Evolutionary conservation across 164 flowering plant genomes (phyloP).

Genomic region (Litsea cubeba): DNA sequence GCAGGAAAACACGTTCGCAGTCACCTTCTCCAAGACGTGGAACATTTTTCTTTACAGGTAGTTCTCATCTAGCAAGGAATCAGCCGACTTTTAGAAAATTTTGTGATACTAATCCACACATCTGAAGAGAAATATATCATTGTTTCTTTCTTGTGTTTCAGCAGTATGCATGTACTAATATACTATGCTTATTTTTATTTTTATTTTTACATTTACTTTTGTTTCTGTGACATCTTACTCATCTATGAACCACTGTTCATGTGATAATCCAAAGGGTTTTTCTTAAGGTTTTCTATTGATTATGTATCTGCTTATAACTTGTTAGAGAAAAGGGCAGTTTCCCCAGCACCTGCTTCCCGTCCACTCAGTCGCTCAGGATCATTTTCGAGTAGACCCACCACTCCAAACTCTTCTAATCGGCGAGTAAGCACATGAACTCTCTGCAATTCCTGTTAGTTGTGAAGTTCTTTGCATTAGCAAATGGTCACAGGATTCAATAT

Average conservation of each 20-base stretch:
- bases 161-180: too few species aligned
- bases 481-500: too few species aligned
- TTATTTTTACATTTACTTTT: too few species aligned
- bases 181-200: too few species aligned
- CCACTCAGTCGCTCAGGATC: slow-evolving; percentile 64
- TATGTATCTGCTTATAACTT: slow-evolving; percentile 8
- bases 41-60: slow-evolving; percentile 44
- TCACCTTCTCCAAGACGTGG: slow-evolving; percentile 48
- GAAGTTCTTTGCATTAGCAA: too few species aligned
- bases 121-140: too few species aligned
- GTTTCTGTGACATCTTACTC: too few species aligned
- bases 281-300: slow-evolving; percentile 1
- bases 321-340: slow-evolving; percentile 54
- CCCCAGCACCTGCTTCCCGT: slow-evolving; percentile 46
- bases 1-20: slow-evolving; percentile 57
- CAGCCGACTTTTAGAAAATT: too few species aligned
- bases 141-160: too few species aligned
- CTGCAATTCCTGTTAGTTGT: background rate
- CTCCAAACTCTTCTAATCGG: slow-evolving; percentile 29
- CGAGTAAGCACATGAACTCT: slow-evolving; percentile 26
- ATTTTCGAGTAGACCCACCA: slow-evolving; percentile 32
- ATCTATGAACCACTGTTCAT: too few species aligned
- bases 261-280: background rate
- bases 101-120: too few species aligned
- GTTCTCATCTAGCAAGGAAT: background rate